Evolutionary conservation across 2,329 filamentous ascomycete species (phyloP).

Genomic region (Colletotrichum sp.): DNA sequence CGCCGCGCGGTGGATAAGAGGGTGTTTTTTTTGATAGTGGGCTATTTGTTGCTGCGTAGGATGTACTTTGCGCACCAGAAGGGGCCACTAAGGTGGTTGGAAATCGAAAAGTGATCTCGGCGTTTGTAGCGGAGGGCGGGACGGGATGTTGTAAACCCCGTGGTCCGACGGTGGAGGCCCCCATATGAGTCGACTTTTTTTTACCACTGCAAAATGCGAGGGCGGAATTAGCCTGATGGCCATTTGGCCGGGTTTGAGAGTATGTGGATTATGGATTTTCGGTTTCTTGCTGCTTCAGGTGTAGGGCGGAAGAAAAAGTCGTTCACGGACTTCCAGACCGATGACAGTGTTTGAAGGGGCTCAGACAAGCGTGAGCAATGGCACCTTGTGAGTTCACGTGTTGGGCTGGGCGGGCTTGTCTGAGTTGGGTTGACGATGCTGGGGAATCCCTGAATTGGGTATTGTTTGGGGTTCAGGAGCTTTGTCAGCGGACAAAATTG

Average conservation of each 20-base stretch:
- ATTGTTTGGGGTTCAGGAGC: background rate
- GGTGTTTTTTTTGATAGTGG: background rate
- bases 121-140: slow-evolving; percentile 17
- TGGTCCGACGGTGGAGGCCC: background rate
- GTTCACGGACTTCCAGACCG: background rate
- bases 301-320: background rate
- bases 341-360: slow-evolving; percentile 7
- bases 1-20: background rate
- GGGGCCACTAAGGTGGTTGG: background rate
- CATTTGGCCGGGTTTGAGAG: background rate
- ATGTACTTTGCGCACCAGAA: background rate
- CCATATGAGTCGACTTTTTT: background rate
- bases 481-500: slow-evolving; percentile 11
- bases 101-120: slow-evolving; percentile 17
- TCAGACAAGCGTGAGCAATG: background rate
- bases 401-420: slow-evolving; percentile 1
- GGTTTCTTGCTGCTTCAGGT: background rate
- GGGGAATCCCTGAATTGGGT: slow-evolving; percentile 3
- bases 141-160: slow-evolving; percentile 18
- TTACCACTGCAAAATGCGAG: background rate
- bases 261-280: background rate
- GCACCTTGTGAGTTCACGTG: slow-evolving; percentile 13
- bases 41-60: background rate
- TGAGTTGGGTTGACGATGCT: slow-evolving; percentile 1
- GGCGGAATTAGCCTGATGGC: background rate